Evolutionary conservation across 78 protist species (phyloP).

Genomic region (slime mould (Dictyostelium discoideum)): DNA sequence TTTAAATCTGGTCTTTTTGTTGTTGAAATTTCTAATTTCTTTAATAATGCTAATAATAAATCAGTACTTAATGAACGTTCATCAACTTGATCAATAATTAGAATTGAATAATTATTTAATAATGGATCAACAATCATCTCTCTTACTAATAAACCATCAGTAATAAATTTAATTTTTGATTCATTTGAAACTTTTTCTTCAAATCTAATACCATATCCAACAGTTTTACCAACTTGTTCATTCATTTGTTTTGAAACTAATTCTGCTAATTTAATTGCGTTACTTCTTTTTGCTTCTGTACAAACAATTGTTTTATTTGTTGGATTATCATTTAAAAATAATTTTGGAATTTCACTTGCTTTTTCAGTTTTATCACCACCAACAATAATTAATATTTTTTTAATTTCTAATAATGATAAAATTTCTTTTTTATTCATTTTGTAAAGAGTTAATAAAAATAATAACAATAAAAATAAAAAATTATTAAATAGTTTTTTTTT

Average conservation of each 20-base stretch:
- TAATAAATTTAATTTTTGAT: conserved; percentile 92
- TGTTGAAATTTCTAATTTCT: conserved; percentile 23
- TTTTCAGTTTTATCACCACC: conserved; percentile 81
- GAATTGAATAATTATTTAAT: conserved; percentile 81
- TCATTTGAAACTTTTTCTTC: conserved; percentile 46
- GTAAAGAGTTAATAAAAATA: background rate
- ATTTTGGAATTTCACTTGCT: conserved; percentile 86
- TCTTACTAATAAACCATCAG: conserved; percentile 97
- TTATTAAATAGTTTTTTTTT: no score
- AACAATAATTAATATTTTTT: conserved; percentile 66
- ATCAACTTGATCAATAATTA: conserved; percentile 97
- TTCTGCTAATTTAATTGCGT: conserved; percentile 89
- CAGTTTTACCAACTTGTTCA: conserved; percentile 72
- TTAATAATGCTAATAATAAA: conserved; percentile 84
- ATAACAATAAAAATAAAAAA: background rate
- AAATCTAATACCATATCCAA: conserved; percentile 87
- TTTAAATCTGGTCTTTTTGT: conserved; percentile 80
- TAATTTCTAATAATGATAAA: conserved; percentile 60
- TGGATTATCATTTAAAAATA: conserved; percentile 85
- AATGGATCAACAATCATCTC: conserved; percentile 92
- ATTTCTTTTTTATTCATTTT: background rate
- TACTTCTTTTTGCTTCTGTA: conserved; percentile 92
- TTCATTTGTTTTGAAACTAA: conserved; percentile 91
- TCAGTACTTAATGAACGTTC: conserved; percentile 92
- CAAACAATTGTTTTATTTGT: conserved; percentile 82